Evolutionary conservation across 2,329 filamentous ascomycete species (phyloP), one percentile per base, ranked within the genome.

Genomic region (Aspergillus udagawae): DNA sequence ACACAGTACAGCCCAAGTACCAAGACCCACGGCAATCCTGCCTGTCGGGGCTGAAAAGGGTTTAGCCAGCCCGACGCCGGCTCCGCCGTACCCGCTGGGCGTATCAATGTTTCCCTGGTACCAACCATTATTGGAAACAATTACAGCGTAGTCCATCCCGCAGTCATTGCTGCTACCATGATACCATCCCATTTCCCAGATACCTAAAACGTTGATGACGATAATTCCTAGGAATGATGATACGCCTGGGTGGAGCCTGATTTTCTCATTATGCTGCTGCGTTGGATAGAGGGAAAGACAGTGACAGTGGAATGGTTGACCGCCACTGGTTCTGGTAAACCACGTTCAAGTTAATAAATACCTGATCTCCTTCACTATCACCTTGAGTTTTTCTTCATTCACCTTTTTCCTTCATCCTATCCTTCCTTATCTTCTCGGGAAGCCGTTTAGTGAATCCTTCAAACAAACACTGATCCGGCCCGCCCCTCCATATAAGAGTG

Each of bases 221-320:
- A 73, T 67, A 73, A 74, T 75, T 71, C 67, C 63, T 67, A 73
- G 71, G 71, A 63, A 73, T 69, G 61, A 69, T 67, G 66, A 64
- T 67, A 65, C 65, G 60, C 61, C 55, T 47, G 53, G 49, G 60
- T 71, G 69, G 71, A 70, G 60, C 65, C 65, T 49, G 51, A 41
- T 38, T 28, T 57, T 38, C 14, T 38, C 44, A 23, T 21, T 21
- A 14, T 14, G 44, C 44, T 14, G 21, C 44, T 12, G 5, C 14
- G 44, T 47, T 21, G n/a, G 20, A 23, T 23, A 29, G 28, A 29
- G 3, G 1, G 44, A 3, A 23, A 6, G 10, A 21, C 9, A 25
- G 44, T 12, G 21, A 23, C 4, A 23, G 32, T 6, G 14, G 49
- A n/a, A 27, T 54, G 49, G 21, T 54, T 57, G 53, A 63, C 60